Evolutionary conservation across 306 rosid genomes (phyloP).

Genomic region (peach (Prunus persica)): DNA sequence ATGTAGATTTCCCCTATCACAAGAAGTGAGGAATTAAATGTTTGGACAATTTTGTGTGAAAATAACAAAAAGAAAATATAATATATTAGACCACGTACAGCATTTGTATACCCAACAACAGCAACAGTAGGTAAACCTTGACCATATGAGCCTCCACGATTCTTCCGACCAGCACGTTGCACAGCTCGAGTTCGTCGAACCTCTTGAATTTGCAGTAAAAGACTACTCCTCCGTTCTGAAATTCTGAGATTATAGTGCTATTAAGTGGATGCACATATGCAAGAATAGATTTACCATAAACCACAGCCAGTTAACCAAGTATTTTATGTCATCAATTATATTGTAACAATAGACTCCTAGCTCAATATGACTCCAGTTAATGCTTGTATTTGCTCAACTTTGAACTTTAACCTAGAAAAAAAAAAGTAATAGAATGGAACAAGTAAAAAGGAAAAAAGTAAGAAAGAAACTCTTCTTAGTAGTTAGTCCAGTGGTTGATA

Average conservation of each 20-base stretch:
- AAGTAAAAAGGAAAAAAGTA: neutral
- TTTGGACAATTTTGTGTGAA: slow-evolving; percentile 4
- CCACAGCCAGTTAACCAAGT: neutral
- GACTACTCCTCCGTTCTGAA: slow-evolving; percentile 51
- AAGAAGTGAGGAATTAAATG: slow-evolving; percentile 11
- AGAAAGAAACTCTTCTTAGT: neutral
- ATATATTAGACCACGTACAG: slow-evolving; percentile 51
- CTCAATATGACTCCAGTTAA: neutral
- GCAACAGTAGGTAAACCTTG: slow-evolving; percentile 74
- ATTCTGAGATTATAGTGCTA: slow-evolving; percentile 47
- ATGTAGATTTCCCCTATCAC: slow-evolving; percentile 84
- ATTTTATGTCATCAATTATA: slow-evolving; percentile 16
- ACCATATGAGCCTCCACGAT: slow-evolving; percentile 70
- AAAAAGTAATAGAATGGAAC: neutral
- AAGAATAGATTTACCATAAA: slow-evolving; percentile 7
- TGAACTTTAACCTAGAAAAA: neutral
- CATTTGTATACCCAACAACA: slow-evolving; percentile 95
- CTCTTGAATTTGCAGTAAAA: slow-evolving; percentile 73
- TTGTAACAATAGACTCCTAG: neutral
- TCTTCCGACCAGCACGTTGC: slow-evolving; percentile 85
- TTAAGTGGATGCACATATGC: slow-evolving; percentile 27
- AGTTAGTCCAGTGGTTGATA: neutral
- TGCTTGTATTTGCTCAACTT: neutral
- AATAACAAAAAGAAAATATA: slow-evolving; percentile 13
- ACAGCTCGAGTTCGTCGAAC: slow-evolving; percentile 83